Conservation (phyloP, 768 basidiomycete genomes). For the Lactifluus volemus region DNA sequence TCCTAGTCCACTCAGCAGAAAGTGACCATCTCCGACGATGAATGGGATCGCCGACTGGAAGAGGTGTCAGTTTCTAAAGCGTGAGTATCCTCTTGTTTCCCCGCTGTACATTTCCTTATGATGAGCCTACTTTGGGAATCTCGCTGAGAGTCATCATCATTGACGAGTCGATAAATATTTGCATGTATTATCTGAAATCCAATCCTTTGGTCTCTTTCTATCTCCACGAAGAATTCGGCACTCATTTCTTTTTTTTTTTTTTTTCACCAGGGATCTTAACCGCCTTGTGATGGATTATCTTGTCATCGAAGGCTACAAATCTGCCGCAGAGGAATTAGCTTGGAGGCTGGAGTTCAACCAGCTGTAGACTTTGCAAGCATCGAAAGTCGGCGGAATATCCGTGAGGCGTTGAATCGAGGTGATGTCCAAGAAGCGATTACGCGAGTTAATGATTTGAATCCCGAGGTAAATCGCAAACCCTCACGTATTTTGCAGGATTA, state of each 20-base stretch:
- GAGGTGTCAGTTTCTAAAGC: slow-evolving; percentile 79
- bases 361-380: slow-evolving; percentile 88
- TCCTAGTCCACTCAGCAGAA: slow-evolving; percentile 38
- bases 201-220: background rate
- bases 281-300: slow-evolving; percentile 95
- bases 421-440: slow-evolving; percentile 93
- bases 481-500: slow-evolving; percentile 53
- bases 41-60: slow-evolving; percentile 80
- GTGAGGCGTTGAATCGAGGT: slow-evolving; percentile 88
- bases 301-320: slow-evolving; percentile 94
- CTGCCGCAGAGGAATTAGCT: slow-evolving; percentile 93
- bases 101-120: slow-evolving; percentile 29
- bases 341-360: slow-evolving; percentile 69
- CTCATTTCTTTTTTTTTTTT: slow-evolving; percentile 18
- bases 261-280: slow-evolving; percentile 72
- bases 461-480: slow-evolving; percentile 63
- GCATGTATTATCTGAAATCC: slow-evolving; percentile 83
- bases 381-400: slow-evolving; percentile 88
- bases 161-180: slow-evolving; percentile 58
- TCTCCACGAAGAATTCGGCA: slow-evolving; percentile 20
- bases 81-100: slow-evolving; percentile 48
- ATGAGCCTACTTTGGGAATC: slow-evolving; percentile 95
- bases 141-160: slow-evolving; percentile 66
- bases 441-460: slow-evolving; percentile 92
- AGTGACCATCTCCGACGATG: slow-evolving; percentile 58